Conservation (phyloP, 139 green algal species). For the Microglena sp. region DNA sequence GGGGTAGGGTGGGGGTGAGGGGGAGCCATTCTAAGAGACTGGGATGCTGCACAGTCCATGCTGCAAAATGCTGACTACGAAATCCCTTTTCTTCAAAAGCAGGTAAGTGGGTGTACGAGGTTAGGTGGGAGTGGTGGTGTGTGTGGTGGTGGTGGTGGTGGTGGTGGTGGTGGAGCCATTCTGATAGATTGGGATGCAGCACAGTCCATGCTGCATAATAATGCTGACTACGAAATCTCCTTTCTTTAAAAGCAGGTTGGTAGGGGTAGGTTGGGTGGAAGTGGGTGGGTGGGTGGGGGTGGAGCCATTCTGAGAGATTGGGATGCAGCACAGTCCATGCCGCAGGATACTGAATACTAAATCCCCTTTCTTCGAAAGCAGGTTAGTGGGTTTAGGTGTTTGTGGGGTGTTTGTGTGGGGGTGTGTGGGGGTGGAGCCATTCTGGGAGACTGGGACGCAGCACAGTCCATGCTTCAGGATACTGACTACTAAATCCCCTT, state of each 20-base stretch:
- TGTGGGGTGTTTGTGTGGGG: not conserved
- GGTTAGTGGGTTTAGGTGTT: not conserved
- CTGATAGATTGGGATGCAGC: too few species aligned
- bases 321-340: constrained; percentile 47
- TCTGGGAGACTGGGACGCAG: constrained; percentile 27
- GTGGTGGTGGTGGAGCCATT: too few species aligned
- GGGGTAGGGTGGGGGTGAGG: not conserved
- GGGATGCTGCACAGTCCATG: constrained; percentile 28
- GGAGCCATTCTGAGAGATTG: not conserved
- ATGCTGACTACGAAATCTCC: constrained; percentile 70
- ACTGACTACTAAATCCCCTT: constrained; percentile 71
- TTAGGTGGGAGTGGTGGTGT: not conserved
- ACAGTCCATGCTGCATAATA: constrained; percentile 41
- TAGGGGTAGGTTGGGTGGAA: not conserved
- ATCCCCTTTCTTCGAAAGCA: constrained; percentile 60
- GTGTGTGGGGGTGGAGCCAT: not conserved
- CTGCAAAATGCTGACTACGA: constrained; percentile 67
- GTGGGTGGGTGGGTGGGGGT: not conserved
- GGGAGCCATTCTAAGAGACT: not conserved
- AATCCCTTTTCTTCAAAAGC: constrained; percentile 57
- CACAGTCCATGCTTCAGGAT: constrained; percentile 44
- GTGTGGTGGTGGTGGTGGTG: not conserved
- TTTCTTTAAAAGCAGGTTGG: constrained; percentile 46
- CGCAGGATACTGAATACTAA: constrained; percentile 66
- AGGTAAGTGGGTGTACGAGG: constrained; percentile 6